Conservation (phyloP, 257 asterid genomes). For the Capsicum rhomboideum region DNA sequence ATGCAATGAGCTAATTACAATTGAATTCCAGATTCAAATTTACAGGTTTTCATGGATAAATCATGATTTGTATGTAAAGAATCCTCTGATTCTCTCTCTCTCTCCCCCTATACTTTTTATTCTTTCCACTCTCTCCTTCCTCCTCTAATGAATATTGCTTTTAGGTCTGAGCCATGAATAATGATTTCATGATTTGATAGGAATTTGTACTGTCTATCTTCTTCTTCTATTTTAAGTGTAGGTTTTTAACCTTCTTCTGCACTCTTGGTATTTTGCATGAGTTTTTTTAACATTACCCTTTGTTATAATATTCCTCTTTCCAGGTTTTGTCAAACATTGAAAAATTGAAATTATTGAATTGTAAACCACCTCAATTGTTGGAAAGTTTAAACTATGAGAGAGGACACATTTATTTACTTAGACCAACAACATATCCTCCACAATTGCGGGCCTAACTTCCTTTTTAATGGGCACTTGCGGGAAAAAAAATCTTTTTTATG, state of each 20-base stretch:
- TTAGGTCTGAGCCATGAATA: neutral
- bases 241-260: neutral
- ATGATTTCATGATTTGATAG: neutral
- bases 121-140: neutral
- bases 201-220: neutral
- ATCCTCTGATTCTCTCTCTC: neutral
- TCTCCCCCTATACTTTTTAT: neutral
- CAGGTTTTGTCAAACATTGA: neutral
- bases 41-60: neutral
- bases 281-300: neutral
- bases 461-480: neutral
- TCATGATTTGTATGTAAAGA: neutral
- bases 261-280: neutral
- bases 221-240: neutral
- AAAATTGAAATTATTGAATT: neutral
- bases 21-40: neutral
- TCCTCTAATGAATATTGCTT: neutral
- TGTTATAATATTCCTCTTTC: neutral
- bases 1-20: neutral
- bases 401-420: neutral
- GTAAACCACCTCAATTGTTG: neutral
- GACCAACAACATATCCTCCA: neutral
- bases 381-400: neutral
- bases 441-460: neutral
- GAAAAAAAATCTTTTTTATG: neutral